Evolutionary conservation across 2,329 filamentous ascomycete species (phyloP).

Genomic region (Pseudocercospora pini-densiflorae): DNA sequence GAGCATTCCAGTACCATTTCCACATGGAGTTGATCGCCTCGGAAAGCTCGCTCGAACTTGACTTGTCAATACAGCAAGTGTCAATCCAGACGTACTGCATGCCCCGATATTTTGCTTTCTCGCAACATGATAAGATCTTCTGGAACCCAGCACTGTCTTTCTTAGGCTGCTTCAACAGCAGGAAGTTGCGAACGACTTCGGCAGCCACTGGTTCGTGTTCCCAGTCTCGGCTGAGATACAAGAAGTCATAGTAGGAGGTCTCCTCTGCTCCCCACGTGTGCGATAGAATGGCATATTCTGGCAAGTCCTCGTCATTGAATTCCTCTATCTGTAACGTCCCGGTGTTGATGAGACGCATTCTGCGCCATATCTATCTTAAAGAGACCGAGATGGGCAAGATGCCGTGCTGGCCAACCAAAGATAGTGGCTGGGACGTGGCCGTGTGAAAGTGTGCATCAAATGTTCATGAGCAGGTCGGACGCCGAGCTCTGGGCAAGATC

Average conservation of each 20-base stretch:
- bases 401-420: too few species aligned
- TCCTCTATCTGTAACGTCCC: background rate
- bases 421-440: background rate
- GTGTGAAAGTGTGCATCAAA: background rate
- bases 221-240: background rate
- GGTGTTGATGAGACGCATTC: constrained; percentile 5
- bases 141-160: background rate
- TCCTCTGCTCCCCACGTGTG: background rate
- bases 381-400: too few species aligned
- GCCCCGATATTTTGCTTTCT: background rate
- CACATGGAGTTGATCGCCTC: background rate
- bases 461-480: background rate
- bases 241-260: background rate
- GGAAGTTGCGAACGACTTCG: background rate
- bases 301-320: background rate
- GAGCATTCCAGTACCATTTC: background rate
- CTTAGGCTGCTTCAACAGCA: background rate
- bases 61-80: constrained; percentile 15
- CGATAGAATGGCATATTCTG: background rate
- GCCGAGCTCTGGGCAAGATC: background rate
- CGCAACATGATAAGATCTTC: background rate
- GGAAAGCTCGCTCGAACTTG: background rate
- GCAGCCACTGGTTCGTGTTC: background rate
- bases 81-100: constrained; percentile 4
- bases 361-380: background rate